phyloP scores from a whole-genome alignment of 78 protist genomes.

The Protostelium mycophagum region DNA sequence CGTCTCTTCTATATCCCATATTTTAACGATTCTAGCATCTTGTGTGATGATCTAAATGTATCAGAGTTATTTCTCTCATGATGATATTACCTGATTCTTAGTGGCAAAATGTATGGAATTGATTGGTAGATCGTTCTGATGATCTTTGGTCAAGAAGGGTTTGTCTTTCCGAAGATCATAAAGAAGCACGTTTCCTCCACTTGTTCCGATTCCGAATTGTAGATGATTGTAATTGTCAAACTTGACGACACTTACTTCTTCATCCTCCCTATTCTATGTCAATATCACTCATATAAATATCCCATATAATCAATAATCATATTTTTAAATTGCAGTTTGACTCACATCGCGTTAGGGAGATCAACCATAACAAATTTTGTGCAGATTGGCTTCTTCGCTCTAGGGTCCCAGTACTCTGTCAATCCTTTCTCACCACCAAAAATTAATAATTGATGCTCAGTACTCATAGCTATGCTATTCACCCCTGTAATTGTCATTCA shows the following conservation, averaged over 20 bases:
- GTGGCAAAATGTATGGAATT: constrained; percentile 38
- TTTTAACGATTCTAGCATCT: constrained; percentile 61
- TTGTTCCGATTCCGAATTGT: constrained; percentile 79
- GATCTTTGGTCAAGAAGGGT: constrained; percentile 83
- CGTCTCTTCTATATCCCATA: constrained; percentile 59
- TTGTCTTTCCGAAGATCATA: constrained; percentile 81
- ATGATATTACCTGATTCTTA: neutral
- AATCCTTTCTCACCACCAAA: constrained; percentile 64
- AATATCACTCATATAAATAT: neutral
- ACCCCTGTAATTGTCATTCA: constrained; percentile 3
- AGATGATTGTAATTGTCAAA: constrained; percentile 68
- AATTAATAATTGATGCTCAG: constrained; percentile 49
- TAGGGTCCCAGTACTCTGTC: constrained; percentile 76
- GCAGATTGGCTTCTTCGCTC: constrained; percentile 19
- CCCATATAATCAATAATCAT: no score
- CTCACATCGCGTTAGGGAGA: constrained; percentile 3
- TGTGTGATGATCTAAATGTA: constrained; percentile 37
- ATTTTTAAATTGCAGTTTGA: no score
- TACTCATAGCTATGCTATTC: constrained; percentile 51
- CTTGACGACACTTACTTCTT: constrained; percentile 32
- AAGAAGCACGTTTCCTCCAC: constrained; percentile 72
- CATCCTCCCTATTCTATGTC: neutral
- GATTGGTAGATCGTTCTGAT: constrained; percentile 81
- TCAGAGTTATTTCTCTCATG: constrained; percentile 18
- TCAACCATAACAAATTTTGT: constrained; percentile 25